Evolutionary conservation across 2,329 filamentous ascomycete genomes (phyloP).

Genomic region (Rachicladosporium sp.): DNA sequence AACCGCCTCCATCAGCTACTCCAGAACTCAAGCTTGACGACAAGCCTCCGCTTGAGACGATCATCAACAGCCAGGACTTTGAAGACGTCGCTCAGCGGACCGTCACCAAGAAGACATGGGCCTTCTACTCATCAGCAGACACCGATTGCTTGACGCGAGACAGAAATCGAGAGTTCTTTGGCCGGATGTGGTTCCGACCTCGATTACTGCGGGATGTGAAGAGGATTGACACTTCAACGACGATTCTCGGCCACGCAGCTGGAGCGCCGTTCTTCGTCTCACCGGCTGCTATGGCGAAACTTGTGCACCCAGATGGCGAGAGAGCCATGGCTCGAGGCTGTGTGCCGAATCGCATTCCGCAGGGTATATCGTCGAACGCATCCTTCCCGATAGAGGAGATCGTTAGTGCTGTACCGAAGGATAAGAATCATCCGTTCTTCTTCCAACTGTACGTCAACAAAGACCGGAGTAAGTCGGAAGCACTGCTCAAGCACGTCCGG

Average conservation of each 20-base stretch:
- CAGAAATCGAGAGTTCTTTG: constrained; percentile 31
- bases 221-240: constrained; percentile 21
- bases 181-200: constrained; percentile 36
- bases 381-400: constrained; percentile 22
- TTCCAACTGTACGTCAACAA: constrained; percentile 54
- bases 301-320: constrained; percentile 28
- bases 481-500: constrained; percentile 36
- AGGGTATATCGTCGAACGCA: constrained; percentile 23
- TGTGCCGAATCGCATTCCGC: constrained; percentile 15
- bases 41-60: constrained; percentile 34
- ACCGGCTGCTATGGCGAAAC: constrained; percentile 25
- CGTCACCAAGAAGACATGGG: constrained; percentile 29
- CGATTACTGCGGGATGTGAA: constrained; percentile 32
- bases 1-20: constrained; percentile 19
- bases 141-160: constrained; percentile 38
- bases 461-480: constrained; percentile 39
- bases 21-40: constrained; percentile 20
- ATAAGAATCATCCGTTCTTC: constrained; percentile 36
- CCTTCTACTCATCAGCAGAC: constrained; percentile 38
- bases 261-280: constrained; percentile 26
- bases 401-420: constrained; percentile 15
- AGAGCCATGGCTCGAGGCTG: constrained; percentile 23
- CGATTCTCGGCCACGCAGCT: constrained; percentile 22
- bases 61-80: constrained; percentile 37
- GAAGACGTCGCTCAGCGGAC: constrained; percentile 28